These are phyloP conservation scores for Selaginella tamariscina DNA, from an alignment of 75 land plant species.

Conservation along the genomic window DNA sequence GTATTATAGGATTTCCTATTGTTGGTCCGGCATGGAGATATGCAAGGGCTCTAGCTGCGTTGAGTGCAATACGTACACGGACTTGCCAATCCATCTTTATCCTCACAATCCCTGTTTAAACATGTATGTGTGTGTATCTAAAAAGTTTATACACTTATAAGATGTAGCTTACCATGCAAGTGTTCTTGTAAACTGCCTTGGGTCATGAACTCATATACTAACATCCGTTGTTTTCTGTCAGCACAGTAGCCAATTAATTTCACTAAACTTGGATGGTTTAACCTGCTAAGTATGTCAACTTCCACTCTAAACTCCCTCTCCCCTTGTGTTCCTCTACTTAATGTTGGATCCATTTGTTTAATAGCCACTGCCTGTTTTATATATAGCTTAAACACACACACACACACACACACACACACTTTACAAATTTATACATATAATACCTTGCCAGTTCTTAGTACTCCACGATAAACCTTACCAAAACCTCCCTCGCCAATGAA, in stretches of 20 bases:
- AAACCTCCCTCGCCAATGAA: conserved; percentile 11
- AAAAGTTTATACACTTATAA: too few species aligned
- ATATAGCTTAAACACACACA: not conserved
- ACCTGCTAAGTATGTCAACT: conserved; percentile 19
- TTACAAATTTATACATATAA: not conserved
- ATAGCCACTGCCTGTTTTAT: not conserved
- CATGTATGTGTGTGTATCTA: not conserved
- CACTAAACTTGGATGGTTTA: conserved; percentile 52
- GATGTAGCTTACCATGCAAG: conserved; percentile 15
- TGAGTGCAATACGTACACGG: conserved; percentile 12
- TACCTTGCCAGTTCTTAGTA: conserved; percentile 7
- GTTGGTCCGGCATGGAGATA: conserved; percentile 18
- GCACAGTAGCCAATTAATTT: conserved; percentile 46
- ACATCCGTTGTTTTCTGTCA: conserved; percentile 43
- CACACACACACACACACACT: too few species aligned
- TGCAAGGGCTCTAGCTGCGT: conserved; percentile 13
- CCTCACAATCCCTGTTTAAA: conserved; percentile 6
- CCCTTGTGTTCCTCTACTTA: conserved; percentile 8
- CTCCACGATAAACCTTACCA: conserved; percentile 10
- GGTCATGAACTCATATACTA: conserved; percentile 64
- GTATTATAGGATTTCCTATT: conserved; percentile 23
- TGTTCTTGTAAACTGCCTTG: conserved; percentile 53
- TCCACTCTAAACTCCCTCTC: conserved; percentile 5
- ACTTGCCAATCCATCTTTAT: conserved; percentile 16
- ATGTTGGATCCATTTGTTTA: conserved; percentile 1